Conservation (phyloP, 148 eudicot species). For the Spergularia bocconei region DNA sequence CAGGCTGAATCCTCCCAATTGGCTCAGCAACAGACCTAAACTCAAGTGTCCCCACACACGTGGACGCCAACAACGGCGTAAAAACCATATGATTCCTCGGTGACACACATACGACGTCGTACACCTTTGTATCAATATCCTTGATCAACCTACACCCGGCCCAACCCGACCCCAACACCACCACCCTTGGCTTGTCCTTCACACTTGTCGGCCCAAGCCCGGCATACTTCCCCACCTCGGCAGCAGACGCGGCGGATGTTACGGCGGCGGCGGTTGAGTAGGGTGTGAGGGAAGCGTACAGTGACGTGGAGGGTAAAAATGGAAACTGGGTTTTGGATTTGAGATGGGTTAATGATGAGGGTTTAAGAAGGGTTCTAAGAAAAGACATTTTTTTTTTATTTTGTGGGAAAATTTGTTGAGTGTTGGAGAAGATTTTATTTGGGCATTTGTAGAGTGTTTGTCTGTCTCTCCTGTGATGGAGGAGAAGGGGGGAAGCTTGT, state of each 20-base stretch:
- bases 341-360: slow-evolving; percentile 16
- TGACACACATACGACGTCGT: slow-evolving; percentile 84
- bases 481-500: slow-evolving; percentile 4
- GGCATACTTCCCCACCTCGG: slow-evolving; percentile 15
- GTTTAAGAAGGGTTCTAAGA: slow-evolving; percentile 41
- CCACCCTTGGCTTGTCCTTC: slow-evolving; percentile 85
- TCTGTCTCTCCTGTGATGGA: background rate
- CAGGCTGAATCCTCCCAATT: slow-evolving; percentile 80
- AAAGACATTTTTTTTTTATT: slow-evolving; percentile 33
- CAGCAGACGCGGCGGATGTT: too few relatives aligned
- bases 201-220: slow-evolving; percentile 69
- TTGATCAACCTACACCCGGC: slow-evolving; percentile 91
- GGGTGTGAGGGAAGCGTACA: slow-evolving; percentile 24
- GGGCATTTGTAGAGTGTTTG: background rate
- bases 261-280: slow-evolving; percentile 17
- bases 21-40: slow-evolving; percentile 97
- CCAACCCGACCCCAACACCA: slow-evolving; percentile 92
- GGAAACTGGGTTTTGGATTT: slow-evolving; percentile 23
- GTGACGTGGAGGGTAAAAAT: slow-evolving; percentile 24
- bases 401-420: background rate
- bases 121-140: slow-evolving; percentile 62
- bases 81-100: slow-evolving; percentile 98
- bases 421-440: background rate
- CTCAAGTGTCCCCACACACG: slow-evolving; percentile 93
- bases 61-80: slow-evolving; percentile 86